Evolutionary conservation across 2,329 filamentous ascomycete species (phyloP).

Genomic region (Aspergillus fumigatus): DNA sequence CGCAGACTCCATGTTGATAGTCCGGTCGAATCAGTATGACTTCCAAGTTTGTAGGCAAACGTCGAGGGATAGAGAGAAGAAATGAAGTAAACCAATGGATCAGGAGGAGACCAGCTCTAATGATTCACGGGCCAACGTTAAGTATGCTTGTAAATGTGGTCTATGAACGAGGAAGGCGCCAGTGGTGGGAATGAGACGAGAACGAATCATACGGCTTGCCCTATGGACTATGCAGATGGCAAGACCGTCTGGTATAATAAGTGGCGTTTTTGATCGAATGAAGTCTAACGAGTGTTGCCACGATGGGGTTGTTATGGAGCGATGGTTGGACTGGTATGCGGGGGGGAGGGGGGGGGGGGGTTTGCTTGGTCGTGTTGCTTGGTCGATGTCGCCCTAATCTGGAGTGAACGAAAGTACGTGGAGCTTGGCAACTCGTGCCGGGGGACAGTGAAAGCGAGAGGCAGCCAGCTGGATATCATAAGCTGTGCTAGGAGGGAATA

Average conservation of each 20-base stretch:
- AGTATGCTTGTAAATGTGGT: not conserved
- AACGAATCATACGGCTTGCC: not conserved
- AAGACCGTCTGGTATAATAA: not conserved
- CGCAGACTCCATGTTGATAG: slow-evolving; percentile 12
- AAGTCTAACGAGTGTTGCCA: not conserved
- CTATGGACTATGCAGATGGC: not conserved
- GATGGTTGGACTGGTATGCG: not conserved
- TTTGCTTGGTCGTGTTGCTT: too few species aligned
- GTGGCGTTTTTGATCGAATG: not conserved
- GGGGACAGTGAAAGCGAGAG: not conserved
- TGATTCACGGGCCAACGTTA: not conserved
- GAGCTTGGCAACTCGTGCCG: not conserved
- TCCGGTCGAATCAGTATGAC: not conserved
- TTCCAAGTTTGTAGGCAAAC: not conserved
- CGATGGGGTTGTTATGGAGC: not conserved
- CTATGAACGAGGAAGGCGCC: not conserved
- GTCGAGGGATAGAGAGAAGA: not conserved
- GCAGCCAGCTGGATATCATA: not conserved
- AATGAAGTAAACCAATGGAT: not conserved
- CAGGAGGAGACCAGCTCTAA: not conserved
- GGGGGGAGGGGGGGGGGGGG: too few species aligned
- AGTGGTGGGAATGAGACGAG: not conserved
- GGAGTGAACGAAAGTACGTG: not conserved
- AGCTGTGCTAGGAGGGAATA: not conserved
- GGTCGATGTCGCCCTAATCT: not conserved